Conservation (phyloP, 495 filamentous ascomycete genomes). For the Staphylotrichum longicolle region DNA sequence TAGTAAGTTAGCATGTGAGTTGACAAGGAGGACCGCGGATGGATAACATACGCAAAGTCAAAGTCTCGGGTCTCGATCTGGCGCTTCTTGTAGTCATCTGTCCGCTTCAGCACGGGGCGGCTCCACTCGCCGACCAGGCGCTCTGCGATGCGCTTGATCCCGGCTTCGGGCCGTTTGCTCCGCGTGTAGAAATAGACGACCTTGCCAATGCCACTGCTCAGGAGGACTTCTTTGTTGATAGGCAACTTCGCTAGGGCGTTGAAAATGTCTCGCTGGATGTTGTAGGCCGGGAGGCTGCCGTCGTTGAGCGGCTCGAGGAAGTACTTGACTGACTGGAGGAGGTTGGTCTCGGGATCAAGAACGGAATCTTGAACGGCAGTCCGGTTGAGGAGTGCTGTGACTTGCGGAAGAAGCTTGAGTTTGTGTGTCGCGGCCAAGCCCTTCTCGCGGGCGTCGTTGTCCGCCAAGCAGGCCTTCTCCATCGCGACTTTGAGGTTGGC, state of each 20-base stretch:
- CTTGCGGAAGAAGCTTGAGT: constrained; percentile 90
- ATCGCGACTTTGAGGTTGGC: constrained; percentile 84
- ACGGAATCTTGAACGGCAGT: constrained; percentile 77
- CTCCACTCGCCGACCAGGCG: constrained; percentile 91
- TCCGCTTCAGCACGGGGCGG: constrained; percentile 88
- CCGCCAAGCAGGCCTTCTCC: constrained; percentile 84
- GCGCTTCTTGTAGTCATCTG: constrained; percentile 86
- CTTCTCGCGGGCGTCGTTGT: constrained; percentile 73
- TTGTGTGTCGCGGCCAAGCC: constrained; percentile 86
- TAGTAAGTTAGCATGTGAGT: constrained; percentile 10
- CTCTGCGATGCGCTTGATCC: constrained; percentile 92
- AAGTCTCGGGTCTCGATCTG: constrained; percentile 56
- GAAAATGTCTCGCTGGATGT: constrained; percentile 94
- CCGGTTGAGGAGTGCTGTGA: constrained; percentile 81
- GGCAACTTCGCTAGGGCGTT: constrained; percentile 72
- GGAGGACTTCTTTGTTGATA: constrained; percentile 83
- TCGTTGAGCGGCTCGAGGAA: constrained; percentile 96
- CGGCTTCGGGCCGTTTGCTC: constrained; percentile 77
- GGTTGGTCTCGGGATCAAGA: constrained; percentile 91
- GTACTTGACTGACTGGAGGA: constrained; percentile 90
- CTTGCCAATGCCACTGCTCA: constrained; percentile 91
- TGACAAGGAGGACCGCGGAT: constrained; percentile 19
- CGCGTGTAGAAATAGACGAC: constrained; percentile 95
- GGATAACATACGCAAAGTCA: constrained; percentile 48
- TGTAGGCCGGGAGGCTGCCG: constrained; percentile 89